These are phyloP conservation scores for Naganishia friedmannii DNA, from an alignment of 768 basidiomycete genomes.

Conservation along the genomic window DNA sequence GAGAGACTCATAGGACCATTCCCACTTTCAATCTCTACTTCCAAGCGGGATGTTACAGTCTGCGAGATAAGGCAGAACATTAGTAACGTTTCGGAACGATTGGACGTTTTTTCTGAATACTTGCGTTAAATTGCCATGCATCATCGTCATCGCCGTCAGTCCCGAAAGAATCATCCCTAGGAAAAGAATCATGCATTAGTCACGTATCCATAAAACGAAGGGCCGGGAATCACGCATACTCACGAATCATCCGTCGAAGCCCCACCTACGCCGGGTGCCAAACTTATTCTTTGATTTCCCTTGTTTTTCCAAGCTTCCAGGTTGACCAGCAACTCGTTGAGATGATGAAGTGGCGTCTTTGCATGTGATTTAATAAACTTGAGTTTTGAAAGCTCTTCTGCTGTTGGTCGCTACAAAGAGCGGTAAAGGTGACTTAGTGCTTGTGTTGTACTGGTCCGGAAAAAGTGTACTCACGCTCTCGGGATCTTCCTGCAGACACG, in stretches of 20 bases:
- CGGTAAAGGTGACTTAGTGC: neutral
- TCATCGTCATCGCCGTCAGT: conserved; percentile 40
- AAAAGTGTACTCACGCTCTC: conserved; percentile 60
- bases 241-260: conserved; percentile 60
- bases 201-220: too few relatives aligned
- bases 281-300: conserved; percentile 71
- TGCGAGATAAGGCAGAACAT: conserved; percentile 29
- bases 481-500: conserved; percentile 77
- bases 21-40: conserved; percentile 37
- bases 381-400: conserved; percentile 76
- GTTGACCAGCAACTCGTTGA: conserved; percentile 77
- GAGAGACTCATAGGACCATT: conserved; percentile 22
- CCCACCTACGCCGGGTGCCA: conserved; percentile 55
- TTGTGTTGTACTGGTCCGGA: neutral
- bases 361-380: conserved; percentile 83
- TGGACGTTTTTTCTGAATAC: conserved; percentile 13
- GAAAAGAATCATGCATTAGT: neutral
- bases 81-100: neutral
- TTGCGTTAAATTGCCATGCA: conserved; percentile 51
- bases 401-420: conserved; percentile 66
- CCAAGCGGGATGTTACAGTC: conserved; percentile 48
- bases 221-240: conserved; percentile 28
- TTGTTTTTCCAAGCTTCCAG: conserved; percentile 69
- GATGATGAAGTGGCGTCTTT: conserved; percentile 64
- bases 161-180: conserved; percentile 33